Base-by-base conservation (phyloP, 1,284 basidiomycete genomes). In the Apiotrichum mycotoxinovorans region DNA sequence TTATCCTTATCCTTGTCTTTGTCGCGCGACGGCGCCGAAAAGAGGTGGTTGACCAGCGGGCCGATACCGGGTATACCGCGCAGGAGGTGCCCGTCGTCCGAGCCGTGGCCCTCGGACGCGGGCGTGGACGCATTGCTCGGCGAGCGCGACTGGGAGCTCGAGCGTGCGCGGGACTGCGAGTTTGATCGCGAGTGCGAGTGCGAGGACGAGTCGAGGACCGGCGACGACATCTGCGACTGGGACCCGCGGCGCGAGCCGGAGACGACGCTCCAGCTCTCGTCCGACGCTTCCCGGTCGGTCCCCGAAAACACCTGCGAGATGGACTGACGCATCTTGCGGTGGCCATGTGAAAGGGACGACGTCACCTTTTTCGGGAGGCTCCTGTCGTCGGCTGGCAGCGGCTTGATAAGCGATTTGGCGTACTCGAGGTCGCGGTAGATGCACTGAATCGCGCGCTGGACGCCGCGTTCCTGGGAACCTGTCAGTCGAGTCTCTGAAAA, bases 381-480 rank as follows among this genome's bases (percentile, higher is more conserved):
- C 9, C 5, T 14, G 17, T 23, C 35, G 17, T 18, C 22, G 10
- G 47, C 2, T 18, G 51, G 45, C 11, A 26, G 41, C 8, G 82
- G 82, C 70, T 89, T 91, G 66, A 94, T 85, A 55, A 93, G 76
- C 3, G 86, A 86, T 41, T 87, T 84, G 37, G 91, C 88, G 72
- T 93, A 92, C 65, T 93, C 91, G 69, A 96, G 77, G 71, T 96
- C 92, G 41, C 92, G 85, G 71, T 96, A 96, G 65, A 96, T 91
- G 27, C 87, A 85, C 76, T 95, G 91, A 54, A 95, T 87, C 15
- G 93, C 93, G 25, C 83, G 90, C 1, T 84, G 82, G 3, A 95
- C 90, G 25, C 92, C 92, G 63, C 91, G 87, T 79, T 96, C 92
- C 88, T 91, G 67, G n/a, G n/a, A n/a, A n/a, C 41, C 27, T 54